phyloP scores from a whole-genome alignment of 129 eudicot genomes.

The Gnaphalium uliginosum region DNA sequence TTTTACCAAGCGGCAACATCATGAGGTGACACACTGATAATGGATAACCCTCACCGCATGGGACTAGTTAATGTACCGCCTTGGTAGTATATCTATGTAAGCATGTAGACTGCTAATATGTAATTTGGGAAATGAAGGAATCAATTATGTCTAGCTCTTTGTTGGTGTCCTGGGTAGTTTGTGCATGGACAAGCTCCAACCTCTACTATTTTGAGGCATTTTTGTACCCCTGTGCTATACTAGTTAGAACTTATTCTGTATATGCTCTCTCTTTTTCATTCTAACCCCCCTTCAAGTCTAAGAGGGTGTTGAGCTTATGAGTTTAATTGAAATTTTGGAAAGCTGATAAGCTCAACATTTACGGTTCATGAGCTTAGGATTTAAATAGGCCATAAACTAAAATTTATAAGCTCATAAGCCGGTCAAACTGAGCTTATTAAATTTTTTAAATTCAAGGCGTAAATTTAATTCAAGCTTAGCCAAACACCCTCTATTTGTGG shows the following conservation, averaged over 20 bases:
- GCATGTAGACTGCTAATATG: background rate
- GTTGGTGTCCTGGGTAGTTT: conserved; percentile 15
- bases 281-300: too few relatives aligned
- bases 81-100: conserved; percentile 20
- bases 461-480: background rate
- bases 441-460: conserved; percentile 12
- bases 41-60: conserved; percentile 22
- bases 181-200: conserved; percentile 13
- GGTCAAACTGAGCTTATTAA: too few relatives aligned
- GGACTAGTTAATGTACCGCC: conserved; percentile 4
- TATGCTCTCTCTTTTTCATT: background rate
- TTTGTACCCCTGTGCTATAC: conserved; percentile 27
- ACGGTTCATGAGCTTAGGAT: too few relatives aligned
- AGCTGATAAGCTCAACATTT: too few relatives aligned
- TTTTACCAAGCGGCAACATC: conserved; percentile 40
- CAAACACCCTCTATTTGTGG: background rate
- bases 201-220: conserved; percentile 23
- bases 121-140: conserved; percentile 8
- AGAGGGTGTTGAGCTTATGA: too few relatives aligned
- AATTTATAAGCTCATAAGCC: too few relatives aligned
- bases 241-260: conserved; percentile 9
- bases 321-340: too few relatives aligned
- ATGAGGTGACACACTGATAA: conserved; percentile 25
- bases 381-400: too few relatives aligned
- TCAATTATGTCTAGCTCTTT: conserved; percentile 12